Conservation (phyloP, 495 filamentous ascomycete genomes). For the Podospora conica region DNA sequence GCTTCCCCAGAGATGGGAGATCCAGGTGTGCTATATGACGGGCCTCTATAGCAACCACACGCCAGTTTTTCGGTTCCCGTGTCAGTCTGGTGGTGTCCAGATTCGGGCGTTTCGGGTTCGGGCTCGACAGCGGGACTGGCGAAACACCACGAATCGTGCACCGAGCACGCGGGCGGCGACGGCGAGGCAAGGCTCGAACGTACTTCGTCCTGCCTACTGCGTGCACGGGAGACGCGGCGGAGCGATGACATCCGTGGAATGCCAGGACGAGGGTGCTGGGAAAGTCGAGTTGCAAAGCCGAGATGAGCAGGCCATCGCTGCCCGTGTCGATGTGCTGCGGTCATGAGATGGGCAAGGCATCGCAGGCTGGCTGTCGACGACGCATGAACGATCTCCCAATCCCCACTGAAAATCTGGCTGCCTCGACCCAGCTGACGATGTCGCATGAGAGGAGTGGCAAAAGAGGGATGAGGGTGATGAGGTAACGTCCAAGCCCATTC, state of each 20-base stretch:
- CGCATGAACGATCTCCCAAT: conserved; percentile 7
- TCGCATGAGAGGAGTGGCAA: conserved; percentile 9
- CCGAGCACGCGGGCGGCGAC: neutral
- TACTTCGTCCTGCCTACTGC: neutral
- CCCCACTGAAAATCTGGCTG: conserved; percentile 1
- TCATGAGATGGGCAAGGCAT: neutral
- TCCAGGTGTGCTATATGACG: neutral
- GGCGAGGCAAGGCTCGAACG: conserved; percentile 8
- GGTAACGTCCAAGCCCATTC: neutral
- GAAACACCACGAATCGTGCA: neutral
- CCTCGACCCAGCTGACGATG: neutral
- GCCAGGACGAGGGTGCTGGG: neutral
- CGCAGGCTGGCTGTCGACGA: neutral
- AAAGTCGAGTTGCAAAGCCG: neutral
- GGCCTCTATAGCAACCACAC: neutral
- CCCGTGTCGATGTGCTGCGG: neutral
- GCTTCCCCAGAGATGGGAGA: neutral
- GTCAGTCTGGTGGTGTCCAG: neutral
- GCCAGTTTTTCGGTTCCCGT: neutral
- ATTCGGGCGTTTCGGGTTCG: neutral
- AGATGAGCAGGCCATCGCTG: neutral
- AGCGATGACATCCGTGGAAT: conserved; percentile 7
- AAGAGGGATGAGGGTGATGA: neutral
- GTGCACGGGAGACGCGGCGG: neutral
- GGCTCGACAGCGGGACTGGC: neutral